Conservation (phyloP, 1,284 basidiomycete genomes). For the Caloboletus firmus region DNA sequence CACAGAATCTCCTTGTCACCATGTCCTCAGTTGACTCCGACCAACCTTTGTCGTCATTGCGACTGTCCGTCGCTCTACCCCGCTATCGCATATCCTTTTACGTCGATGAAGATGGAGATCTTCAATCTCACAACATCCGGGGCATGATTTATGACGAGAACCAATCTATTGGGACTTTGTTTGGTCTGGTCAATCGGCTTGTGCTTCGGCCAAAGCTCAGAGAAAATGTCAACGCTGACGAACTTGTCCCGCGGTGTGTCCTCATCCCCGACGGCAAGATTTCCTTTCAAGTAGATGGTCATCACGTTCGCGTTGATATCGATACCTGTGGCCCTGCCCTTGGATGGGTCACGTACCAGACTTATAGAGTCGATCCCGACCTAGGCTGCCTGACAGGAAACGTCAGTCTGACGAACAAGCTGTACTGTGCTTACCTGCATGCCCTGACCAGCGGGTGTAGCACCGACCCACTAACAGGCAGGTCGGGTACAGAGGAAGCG, state of each 20-base stretch:
- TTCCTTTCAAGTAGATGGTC: constrained; percentile 18
- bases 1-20: constrained; percentile 29
- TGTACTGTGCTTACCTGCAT: constrained; percentile 47
- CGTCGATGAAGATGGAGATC: constrained; percentile 23
- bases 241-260: constrained; percentile 28
- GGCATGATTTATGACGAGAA: constrained; percentile 25
- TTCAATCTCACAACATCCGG: constrained; percentile 29
- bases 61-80: constrained; percentile 41
- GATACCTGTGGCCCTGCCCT: constrained; percentile 8
- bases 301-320: constrained; percentile 33
- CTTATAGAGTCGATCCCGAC: constrained; percentile 41
- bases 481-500: constrained; percentile 48
- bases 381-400: constrained; percentile 41
- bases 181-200: constrained; percentile 39
- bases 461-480: constrained; percentile 46
- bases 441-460: constrained; percentile 43
- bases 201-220: constrained; percentile 35
- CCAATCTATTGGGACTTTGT: constrained; percentile 27
- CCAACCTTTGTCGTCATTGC: background rate
- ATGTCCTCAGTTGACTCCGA: constrained; percentile 3
- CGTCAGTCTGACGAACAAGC: constrained; percentile 37
- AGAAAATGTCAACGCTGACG: background rate
- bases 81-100: constrained; percentile 39
- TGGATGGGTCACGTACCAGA: constrained; percentile 30
- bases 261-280: constrained; percentile 43